These are phyloP conservation scores for Coelastrella sp. DNA, from an alignment of 139 green algal genomes.

Conservation along the genomic window DNA sequence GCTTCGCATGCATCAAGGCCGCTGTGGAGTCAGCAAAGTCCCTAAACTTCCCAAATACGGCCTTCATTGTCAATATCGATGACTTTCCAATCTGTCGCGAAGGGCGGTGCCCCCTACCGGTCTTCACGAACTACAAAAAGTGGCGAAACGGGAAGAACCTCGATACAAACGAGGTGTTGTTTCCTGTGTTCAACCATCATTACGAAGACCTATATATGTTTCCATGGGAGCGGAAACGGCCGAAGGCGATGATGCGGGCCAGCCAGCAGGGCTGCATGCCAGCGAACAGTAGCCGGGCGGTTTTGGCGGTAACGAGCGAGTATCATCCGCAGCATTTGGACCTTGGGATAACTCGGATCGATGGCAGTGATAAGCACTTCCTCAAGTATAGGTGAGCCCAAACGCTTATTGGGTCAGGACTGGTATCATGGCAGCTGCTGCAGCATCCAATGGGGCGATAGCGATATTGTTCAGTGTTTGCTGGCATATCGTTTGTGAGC, in stretches of 20 bases:
- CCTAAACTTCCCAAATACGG: constrained; percentile 39
- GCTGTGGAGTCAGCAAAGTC: constrained; percentile 35
- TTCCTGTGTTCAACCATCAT: constrained; percentile 54
- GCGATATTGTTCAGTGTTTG: no score
- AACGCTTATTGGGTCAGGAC: no score
- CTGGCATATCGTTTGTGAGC: no score
- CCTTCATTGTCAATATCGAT: constrained; percentile 55
- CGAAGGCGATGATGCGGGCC: constrained; percentile 49
- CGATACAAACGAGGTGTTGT: constrained; percentile 51
- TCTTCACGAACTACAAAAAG: constrained; percentile 54
- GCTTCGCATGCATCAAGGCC: constrained; percentile 49
- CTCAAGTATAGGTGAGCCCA: constrained; percentile 33
- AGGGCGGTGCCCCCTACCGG: constrained; percentile 39
- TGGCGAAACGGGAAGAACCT: constrained; percentile 43
- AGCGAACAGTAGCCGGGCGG: constrained; percentile 34
- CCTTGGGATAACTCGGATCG: constrained; percentile 47
- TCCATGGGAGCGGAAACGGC: constrained; percentile 48
- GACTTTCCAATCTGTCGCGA: constrained; percentile 47
- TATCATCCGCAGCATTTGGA: constrained; percentile 42
- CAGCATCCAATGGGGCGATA: no score
- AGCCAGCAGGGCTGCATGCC: constrained; percentile 54
- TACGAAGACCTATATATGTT: constrained; percentile 55
- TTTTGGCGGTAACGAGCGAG: constrained; percentile 40
- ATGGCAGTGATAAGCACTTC: constrained; percentile 48
- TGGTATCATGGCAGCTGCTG: background rate